Base-by-base conservation (phyloP, 208 protist species). In the Spongospora subterranea region DNA sequence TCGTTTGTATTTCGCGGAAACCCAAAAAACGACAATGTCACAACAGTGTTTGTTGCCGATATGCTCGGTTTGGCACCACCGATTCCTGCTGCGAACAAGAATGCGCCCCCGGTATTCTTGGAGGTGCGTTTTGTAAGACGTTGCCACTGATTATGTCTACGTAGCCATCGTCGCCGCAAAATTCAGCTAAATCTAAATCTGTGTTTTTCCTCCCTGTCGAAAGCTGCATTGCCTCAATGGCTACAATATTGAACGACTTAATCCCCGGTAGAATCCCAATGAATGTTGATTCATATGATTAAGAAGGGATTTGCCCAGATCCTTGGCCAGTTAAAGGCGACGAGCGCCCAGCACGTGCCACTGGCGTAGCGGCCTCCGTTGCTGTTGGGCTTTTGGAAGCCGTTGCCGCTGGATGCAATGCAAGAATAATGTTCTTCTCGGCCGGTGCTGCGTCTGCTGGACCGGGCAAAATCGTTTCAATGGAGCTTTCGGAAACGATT, bases 331-430 rank as follows among this genome's bases (percentile, higher is more conserved):
- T 99, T 0, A 92, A 94, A 64, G 94, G 95, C 76, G 96, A 95
- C 35, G 94, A 97, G 90, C 95, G 98, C 41, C 96, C 98, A 77
- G 92, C 98, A 66, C 96, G 98, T 89, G 97, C 96, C 94, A 99
- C 97, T 40, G 98, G 98, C 65, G 96, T 95, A 13, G 98, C 98
- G 17, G 93, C 99, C n/a, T 97, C 97, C 0, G 95, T 98, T 6
- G 98, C 98, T 13, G 94, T 97, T 0, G 97, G 96, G 89, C 92
- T 99, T 1, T 94, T 99, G 29, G 96, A 95, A 90, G 43, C 45
- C 0, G 11, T 64, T 41, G 43, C 82, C 13, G 24, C 66, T 41
- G n/a, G n/a, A 0, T 96, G 94, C n/a, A 97, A 96, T 38, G 97
- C 95, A 6, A 96, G 97, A 93, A 97, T 99, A 77, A 95, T 99